phyloP scores from a whole-genome alignment of 2,329 filamentous ascomycete genomes.

The Verruconis gallopava region DNA sequence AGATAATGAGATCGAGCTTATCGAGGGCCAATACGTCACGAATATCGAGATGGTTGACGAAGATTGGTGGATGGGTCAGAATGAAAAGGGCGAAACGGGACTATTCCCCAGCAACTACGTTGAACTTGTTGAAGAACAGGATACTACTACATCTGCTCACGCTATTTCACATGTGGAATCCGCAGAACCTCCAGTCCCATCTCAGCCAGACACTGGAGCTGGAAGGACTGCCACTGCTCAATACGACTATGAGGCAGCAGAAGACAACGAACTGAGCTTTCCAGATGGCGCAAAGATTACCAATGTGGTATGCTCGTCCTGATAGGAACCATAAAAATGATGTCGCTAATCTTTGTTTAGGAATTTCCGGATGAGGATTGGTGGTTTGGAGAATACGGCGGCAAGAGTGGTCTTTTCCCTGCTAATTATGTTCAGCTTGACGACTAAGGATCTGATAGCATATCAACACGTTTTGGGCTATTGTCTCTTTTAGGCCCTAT shows the following conservation, averaged over 20 bases:
- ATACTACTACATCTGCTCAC: constrained; percentile 22
- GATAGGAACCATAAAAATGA: no score
- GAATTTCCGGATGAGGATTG: constrained; percentile 98
- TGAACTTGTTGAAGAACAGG: constrained; percentile 58
- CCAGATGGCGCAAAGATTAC: constrained; percentile 76
- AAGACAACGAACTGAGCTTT: constrained; percentile 81
- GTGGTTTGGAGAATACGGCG: constrained; percentile 86
- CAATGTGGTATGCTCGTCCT: constrained; percentile 50
- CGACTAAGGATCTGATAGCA: no score
- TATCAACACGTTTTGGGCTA: constrained; percentile 12
- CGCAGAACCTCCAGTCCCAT: constrained; percentile 27
- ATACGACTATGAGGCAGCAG: constrained; percentile 94
- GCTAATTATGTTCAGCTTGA: constrained; percentile 38
- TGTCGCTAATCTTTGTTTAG: constrained; percentile 36
- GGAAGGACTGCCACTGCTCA: constrained; percentile 67
- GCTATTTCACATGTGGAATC: constrained; percentile 23
- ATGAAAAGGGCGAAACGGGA: constrained; percentile 68
- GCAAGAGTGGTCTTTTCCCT: constrained; percentile 68
- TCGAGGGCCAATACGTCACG: constrained; percentile 75
- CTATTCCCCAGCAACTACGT: constrained; percentile 98
- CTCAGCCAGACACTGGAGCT: constrained; percentile 22
- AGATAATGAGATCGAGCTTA: constrained; percentile 87
- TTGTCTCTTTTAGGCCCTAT: background rate
- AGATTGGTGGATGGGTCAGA: constrained; percentile 98
- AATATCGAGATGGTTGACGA: constrained; percentile 97